Evolutionary conservation across 805 yeast genomes (phyloP).

Genomic region (Ogataea allantospora): DNA sequence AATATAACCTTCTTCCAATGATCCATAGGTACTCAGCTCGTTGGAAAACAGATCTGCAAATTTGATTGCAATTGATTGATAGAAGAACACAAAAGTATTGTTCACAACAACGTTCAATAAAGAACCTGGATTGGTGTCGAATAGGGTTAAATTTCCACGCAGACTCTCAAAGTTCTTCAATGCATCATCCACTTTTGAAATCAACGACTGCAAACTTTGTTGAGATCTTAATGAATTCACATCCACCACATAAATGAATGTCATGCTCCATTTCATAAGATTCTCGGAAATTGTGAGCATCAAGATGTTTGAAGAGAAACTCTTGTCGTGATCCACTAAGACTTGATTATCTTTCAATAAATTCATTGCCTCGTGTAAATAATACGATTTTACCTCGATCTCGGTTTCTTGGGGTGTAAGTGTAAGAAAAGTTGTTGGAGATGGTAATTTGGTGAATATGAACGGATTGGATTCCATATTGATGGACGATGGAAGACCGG

Average conservation of each 20-base stretch:
- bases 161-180: constrained; percentile 27
- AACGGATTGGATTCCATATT: constrained; percentile 27
- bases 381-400: constrained; percentile 18
- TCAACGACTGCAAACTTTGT: constrained; percentile 21
- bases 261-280: constrained; percentile 33
- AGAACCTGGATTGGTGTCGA: constrained; percentile 28
- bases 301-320: constrained; percentile 27
- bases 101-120: constrained; percentile 25
- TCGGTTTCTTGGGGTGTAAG: constrained; percentile 8
- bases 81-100: constrained; percentile 27
- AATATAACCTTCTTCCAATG: constrained; percentile 12
- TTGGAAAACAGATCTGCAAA: constrained; percentile 24
- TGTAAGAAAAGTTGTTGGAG: constrained; percentile 28
- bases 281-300: constrained; percentile 32
- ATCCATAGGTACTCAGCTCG: constrained; percentile 9
- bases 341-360: constrained; percentile 30
- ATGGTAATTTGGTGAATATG: constrained; percentile 32
- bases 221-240: constrained; percentile 23
- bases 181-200: constrained; percentile 27
- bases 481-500: constrained; percentile 33
- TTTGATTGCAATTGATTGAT: constrained; percentile 30
- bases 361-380: constrained; percentile 32
- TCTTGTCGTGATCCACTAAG: constrained; percentile 25
- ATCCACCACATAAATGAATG: constrained; percentile 31
- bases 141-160: constrained; percentile 28